Evolutionary conservation across 169 alveolate genomes (phyloP).

Genomic region (Eimeria nieschulzi): DNA sequence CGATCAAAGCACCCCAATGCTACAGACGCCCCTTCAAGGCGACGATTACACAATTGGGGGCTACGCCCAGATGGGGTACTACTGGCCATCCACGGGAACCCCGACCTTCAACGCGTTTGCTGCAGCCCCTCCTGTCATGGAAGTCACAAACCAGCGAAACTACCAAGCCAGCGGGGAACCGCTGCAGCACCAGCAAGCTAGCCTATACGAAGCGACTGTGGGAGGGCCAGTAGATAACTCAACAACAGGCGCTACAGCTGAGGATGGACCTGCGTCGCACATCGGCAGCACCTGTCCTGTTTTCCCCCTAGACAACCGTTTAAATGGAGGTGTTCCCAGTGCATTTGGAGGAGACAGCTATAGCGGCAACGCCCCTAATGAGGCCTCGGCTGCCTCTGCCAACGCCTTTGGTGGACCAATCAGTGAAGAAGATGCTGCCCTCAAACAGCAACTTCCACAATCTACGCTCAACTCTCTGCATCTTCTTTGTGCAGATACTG

Average conservation of each 20-base stretch:
- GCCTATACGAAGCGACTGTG: neutral
- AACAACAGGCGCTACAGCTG: constrained; percentile 8
- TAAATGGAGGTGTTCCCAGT: constrained; percentile 1
- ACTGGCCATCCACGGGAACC: constrained; percentile 6
- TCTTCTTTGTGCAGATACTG: constrained; percentile 12
- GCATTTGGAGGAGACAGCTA: constrained; percentile 6
- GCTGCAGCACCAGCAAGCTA: neutral
- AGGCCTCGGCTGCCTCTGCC: neutral
- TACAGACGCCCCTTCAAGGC: constrained; percentile 22
- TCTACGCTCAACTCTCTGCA: neutral
- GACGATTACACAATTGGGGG: neutral
- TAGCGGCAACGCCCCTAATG: neutral
- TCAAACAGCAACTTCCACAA: neutral
- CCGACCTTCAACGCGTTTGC: neutral
- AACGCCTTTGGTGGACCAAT: neutral
- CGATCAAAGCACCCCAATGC: neutral
- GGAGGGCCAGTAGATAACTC: neutral
- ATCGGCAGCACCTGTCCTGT: too few species aligned
- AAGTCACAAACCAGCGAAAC: neutral
- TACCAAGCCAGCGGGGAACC: neutral
- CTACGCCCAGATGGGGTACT: neutral
- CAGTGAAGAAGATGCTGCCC: neutral
- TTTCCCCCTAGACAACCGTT: neutral
- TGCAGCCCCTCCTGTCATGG: neutral
- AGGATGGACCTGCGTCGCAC: neutral